Percentiles rank a stretch among this genome's conserved stretches.
These are phyloP conservation scores for Daldinia caldariorum DNA, from an alignment of 495 filamentous ascomycete species.

Conservation along the genomic window DNA sequence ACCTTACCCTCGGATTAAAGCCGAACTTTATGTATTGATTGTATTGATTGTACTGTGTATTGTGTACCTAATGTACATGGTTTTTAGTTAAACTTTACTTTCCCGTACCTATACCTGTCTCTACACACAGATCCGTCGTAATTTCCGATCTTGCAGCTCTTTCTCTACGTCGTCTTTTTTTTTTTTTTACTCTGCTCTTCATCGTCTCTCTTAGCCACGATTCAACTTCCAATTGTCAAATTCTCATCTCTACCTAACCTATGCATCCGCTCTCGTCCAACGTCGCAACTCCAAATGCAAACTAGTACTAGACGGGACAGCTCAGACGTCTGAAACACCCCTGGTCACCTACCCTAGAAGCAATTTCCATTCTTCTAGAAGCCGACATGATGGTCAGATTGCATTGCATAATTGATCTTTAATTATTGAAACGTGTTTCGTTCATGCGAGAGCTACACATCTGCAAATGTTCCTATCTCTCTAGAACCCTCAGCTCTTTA, in stretches of 20 bases:
- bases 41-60: constrained; percentile 5
- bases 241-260: too few species aligned
- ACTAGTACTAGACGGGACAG: constrained; percentile 32
- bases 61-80: too few species aligned
- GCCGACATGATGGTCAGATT: constrained; percentile 55
- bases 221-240: constrained; percentile 2
- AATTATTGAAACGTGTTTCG: constrained; percentile 60
- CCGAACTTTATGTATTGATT: neutral
- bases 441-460: constrained; percentile 57
- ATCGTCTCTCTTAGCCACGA: constrained; percentile 8
- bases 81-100: constrained; percentile 9
- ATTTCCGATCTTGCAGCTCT: constrained; percentile 43
- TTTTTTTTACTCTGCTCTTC: constrained; percentile 10
- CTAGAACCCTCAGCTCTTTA: constrained; percentile 24
- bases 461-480: constrained; percentile 38
- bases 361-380: constrained; percentile 58
- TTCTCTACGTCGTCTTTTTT: constrained; percentile 19
- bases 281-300: constrained; percentile 27
- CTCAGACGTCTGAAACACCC: constrained; percentile 45
- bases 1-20: constrained; percentile 9
- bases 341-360: constrained; percentile 52
- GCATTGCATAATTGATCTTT: constrained; percentile 63
- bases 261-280: constrained; percentile 27
- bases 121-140: constrained; percentile 36
- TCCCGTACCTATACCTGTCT: constrained; percentile 32